phyloP scores from a whole-genome alignment of 495 filamentous ascomycete species.

The Talaromyces thailandensis region DNA sequence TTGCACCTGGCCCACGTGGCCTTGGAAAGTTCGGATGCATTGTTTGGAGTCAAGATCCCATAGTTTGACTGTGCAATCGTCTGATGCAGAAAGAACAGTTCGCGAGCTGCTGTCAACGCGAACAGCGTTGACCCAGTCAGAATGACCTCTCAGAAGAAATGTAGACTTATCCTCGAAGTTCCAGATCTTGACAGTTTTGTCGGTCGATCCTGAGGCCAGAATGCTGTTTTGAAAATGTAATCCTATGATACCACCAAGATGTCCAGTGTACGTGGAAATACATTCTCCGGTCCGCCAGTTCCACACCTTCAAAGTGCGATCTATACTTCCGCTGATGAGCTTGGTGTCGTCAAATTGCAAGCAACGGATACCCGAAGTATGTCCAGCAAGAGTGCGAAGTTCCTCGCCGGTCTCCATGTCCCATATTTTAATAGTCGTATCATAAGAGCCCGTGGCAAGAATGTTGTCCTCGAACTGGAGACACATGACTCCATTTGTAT shows the following conservation, averaged over 20 bases:
- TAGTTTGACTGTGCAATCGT: conserved; percentile 85
- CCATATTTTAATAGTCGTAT: conserved; percentile 93
- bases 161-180: conserved; percentile 79
- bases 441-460: conserved; percentile 89
- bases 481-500: conserved; percentile 92
- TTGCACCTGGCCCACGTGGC: conserved; percentile 94
- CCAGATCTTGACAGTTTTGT: conserved; percentile 87
- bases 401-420: conserved; percentile 82
- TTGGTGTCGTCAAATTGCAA: conserved; percentile 91
- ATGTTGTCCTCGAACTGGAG: conserved; percentile 92
- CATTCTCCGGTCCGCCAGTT: conserved; percentile 92
- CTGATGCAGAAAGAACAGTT: conserved; percentile 85
- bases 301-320: conserved; percentile 82
- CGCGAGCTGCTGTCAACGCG: conserved; percentile 70
- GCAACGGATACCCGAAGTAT: conserved; percentile 72
- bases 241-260: conserved; percentile 71
- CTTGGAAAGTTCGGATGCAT: conserved; percentile 74
- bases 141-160: conserved; percentile 72
- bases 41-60: conserved; percentile 81
- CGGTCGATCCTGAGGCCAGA: conserved; percentile 79
- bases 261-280: conserved; percentile 68
- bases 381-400: conserved; percentile 72
- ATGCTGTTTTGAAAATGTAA: conserved; percentile 78
- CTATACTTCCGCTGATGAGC: conserved; percentile 76
- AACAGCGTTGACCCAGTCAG: conserved; percentile 91